Evolutionary conservation across 2,329 filamentous ascomycete genomes (phyloP), one percentile per base, ranked within the genome.

Genomic region (Lizonia empirigonia): DNA sequence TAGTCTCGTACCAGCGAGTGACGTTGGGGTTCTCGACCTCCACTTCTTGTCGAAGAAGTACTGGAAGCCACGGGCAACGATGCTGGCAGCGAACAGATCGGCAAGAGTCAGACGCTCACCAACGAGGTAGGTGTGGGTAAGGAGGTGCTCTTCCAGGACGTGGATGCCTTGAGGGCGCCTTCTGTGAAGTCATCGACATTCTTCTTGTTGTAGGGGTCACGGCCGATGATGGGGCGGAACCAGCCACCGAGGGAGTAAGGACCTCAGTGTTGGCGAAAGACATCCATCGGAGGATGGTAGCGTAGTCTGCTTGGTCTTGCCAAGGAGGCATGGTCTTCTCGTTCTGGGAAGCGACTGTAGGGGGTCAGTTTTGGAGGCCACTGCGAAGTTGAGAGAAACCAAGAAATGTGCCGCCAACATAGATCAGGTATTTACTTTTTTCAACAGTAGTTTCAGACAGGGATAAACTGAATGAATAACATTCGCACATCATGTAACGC

Each of bases 221-320:
- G 80, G 74, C 94, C 94, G 66, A 91, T 76, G 65, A 97, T 86
- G 65, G 94, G 94, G 65, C 84, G 84, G 86, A 89, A 94, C 90
- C 91, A 97, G 74, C 77, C 82, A 78, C 82, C 87, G 64, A 97
- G 79, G 62, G 76, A 60, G 84, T 76, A 64, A 96, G 82, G 70
- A 97, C 76, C 82, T 99, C 93, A 55, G 79, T 76, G 86, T 97
- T 99, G 85, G 88, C 89, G 80, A 87, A 97, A 63, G 93, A 97
- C 88, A 97, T 87, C 94, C 94, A 99, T 80, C 89, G 90, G 75
- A 99, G 84, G 78, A 99, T 99, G 67, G 92, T 92, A 69, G 94
- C 94, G 79, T 97, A 91, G 86, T 99, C 84, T 99, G 93, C 89
- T 99, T 99, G 81, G 92, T 99, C 88, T 97, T 97, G 75, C 94